Conservation (phyloP, 106 monocot species). For the Platanthera guangdongensis region DNA sequence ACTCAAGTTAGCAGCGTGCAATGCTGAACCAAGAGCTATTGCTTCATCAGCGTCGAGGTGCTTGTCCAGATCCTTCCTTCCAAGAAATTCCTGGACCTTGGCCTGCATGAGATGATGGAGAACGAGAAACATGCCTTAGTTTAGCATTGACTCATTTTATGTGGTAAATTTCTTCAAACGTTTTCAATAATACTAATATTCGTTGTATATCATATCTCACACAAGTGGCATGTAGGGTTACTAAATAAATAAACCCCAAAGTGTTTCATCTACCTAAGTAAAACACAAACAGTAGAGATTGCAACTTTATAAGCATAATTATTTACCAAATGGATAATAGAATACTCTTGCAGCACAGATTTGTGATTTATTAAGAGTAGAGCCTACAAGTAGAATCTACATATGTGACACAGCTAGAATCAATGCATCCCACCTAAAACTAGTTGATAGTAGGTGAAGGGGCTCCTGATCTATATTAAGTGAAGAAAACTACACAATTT, state of each 20-base stretch:
- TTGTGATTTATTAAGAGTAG: no score
- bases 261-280: neutral
- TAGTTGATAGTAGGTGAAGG: no score
- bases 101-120: constrained; percentile 29
- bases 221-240: neutral
- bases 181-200: neutral
- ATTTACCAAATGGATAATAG: neutral
- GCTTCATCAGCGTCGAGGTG: constrained; percentile 99
- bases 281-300: neutral
- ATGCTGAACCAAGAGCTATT: constrained; percentile 87
- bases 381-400: no score
- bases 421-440: no score
- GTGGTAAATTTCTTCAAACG: constrained; percentile 2
- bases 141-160: neutral
- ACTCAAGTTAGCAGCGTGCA: constrained; percentile 97
- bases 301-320: neutral
- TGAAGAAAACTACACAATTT: no score
- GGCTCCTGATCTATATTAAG: no score
- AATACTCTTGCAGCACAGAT: no score
- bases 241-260: neutral
- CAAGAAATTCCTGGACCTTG: constrained; percentile 90
- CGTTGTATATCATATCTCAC: neutral
- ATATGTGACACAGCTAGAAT: no score
- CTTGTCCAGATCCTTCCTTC: constrained; percentile 68
- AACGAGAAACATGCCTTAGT: neutral